Evolutionary conservation across 2,329 filamentous ascomycete species (phyloP), one percentile per base, ranked within the genome.

Genomic region (Microcera coccophila): DNA sequence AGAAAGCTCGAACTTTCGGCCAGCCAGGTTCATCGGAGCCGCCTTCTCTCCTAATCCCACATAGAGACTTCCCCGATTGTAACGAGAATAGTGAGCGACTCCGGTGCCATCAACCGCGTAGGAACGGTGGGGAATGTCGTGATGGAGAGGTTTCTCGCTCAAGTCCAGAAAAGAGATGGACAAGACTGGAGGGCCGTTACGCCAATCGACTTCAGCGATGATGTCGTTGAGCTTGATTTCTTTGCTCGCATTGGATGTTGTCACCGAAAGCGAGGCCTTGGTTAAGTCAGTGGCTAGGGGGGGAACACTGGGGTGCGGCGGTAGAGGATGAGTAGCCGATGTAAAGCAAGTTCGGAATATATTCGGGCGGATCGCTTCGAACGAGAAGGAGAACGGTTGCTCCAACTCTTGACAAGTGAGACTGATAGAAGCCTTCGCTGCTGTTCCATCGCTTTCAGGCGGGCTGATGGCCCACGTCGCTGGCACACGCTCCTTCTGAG

Each of bases 41-140:
- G 81, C 72, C 59, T 87, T 87, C 60, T 88, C 84, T 4, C 84
- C 85, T 1, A 88, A 69, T 1, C 85, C 84, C 15, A 86, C 76
- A 52, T 88, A 81, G 0, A 88, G 71, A 0, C 78, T 82, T 16
- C 75, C 71, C 14, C 74, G 68, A 48, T 82, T 78, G 59, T 84
- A 84, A 12, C 70, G 64, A 0, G 78, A 79, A 57, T 87, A 87
- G 54, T 85, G 81, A 0, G 81, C 75, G 16, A 85, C 65, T 2
- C 84, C 84, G 0, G 66, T 60, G 1, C 76, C 76, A 49, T 87
- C 81, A 7, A 79, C 66, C 1, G 72, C 75, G 50, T 87, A 88
- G 0, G 83, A 85, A 9, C 84, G 79, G 53, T 78, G 72, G 0
- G 76, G 73, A 2, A 88, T 64, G 55, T 89, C 85, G 2, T 68